These are phyloP conservation scores for Pseudocercospora musae DNA, from an alignment of 2,329 filamentous ascomycete species.

Conservation along the genomic window DNA sequence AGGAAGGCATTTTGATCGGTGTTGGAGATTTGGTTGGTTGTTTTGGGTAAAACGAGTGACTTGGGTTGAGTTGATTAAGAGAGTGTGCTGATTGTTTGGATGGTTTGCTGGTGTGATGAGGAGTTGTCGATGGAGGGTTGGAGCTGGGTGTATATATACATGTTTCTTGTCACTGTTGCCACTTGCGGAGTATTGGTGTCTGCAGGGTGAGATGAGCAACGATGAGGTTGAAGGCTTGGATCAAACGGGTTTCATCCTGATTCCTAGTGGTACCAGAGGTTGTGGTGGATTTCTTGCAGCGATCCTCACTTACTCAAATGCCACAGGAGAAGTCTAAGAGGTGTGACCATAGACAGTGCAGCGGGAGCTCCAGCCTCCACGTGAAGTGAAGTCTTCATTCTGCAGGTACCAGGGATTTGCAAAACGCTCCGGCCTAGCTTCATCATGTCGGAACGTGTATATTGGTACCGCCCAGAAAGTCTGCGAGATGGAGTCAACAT, in stretches of 20 bases:
- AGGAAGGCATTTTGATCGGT: conserved; percentile 1
- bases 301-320: neutral
- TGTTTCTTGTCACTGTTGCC: neutral
- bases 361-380: neutral
- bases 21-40: neutral
- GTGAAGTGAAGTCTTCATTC: conserved; percentile 1
- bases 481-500: neutral
- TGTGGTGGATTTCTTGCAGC: neutral
- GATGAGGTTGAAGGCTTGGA: neutral
- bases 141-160: neutral
- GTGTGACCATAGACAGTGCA: neutral
- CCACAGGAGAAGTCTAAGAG: neutral
- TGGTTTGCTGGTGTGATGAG: conserved; percentile 1
- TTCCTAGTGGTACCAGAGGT: neutral
- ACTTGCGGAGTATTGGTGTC: neutral
- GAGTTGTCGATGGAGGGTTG: neutral
- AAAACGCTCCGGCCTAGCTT: neutral
- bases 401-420: neutral
- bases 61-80: neutral
- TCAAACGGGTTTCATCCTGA: neutral
- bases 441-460: neutral
- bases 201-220: neutral
- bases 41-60: neutral
- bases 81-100: neutral
- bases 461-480: neutral